A percentile compares a stretch with the other conserved stretches of the same genome.
These are phyloP conservation scores for Saccharum spontaneum DNA, from an alignment of 176 grass and related monocot species.

Conservation along the genomic window DNA sequence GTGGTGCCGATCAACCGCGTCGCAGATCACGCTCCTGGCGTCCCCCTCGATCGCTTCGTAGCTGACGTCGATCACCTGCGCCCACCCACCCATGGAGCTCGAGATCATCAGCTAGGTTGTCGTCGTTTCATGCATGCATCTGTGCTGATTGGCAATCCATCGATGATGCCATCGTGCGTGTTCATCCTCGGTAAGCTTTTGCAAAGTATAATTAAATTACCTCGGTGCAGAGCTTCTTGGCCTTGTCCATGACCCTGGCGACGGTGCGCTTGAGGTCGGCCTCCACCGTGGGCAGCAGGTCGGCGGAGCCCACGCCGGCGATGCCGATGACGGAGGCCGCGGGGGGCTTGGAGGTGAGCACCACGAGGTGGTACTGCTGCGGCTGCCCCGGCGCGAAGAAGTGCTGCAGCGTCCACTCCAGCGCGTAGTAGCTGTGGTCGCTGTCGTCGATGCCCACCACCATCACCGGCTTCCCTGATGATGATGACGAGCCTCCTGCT, in stretches of 20 bases:
- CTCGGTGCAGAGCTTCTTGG: slow-evolving; percentile 60
- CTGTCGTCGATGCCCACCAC: slow-evolving; percentile 71
- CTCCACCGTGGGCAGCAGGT: slow-evolving; percentile 62
- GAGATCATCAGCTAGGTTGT: too few relatives aligned
- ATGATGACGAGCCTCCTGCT: too few relatives aligned
- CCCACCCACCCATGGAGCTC: neutral
- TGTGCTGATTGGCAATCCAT: too few relatives aligned
- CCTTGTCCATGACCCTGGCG: slow-evolving; percentile 59
- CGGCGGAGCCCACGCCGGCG: slow-evolving; percentile 48
- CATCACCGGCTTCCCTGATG: slow-evolving; percentile 56
- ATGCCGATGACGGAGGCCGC: slow-evolving; percentile 61
- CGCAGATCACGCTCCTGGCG: slow-evolving; percentile 68
- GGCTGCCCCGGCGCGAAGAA: slow-evolving; percentile 47
- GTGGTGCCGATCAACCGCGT: slow-evolving; percentile 72
- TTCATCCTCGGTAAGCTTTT: too few relatives aligned
- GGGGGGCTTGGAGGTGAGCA: slow-evolving; percentile 59
- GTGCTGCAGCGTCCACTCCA: slow-evolving; percentile 56
- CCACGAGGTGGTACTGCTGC: slow-evolving; percentile 49
- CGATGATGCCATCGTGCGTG: too few relatives aligned
- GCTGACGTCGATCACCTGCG: slow-evolving; percentile 49
- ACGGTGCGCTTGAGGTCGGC: slow-evolving; percentile 51
- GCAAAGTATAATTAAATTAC: too few relatives aligned
- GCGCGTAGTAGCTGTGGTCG: slow-evolving; percentile 62
- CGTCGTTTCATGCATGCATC: too few relatives aligned
- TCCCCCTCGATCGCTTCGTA: slow-evolving; percentile 72